phyloP scores from a whole-genome alignment of 2,329 filamentous ascomycete genomes.

The Aspergillus sp. region DNA sequence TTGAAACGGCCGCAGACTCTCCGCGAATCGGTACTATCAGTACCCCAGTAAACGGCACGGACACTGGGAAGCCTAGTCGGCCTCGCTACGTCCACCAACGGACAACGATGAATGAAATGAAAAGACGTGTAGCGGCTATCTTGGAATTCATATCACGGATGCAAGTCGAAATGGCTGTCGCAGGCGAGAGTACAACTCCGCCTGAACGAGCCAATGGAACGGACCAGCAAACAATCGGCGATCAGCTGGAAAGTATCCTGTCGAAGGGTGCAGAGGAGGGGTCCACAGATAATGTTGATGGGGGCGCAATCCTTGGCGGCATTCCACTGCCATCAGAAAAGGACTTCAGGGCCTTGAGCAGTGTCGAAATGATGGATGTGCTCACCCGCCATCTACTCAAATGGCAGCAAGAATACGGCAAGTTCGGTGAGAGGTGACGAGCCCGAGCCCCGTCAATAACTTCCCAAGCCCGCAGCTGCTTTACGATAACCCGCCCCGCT shows the following conservation, averaged over 20 bases:
- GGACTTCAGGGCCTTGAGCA: slow-evolving; percentile 73
- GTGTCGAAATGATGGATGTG: slow-evolving; percentile 87
- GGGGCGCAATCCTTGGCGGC: slow-evolving; percentile 17
- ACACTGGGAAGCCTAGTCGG: slow-evolving; percentile 61
- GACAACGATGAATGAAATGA: slow-evolving; percentile 84
- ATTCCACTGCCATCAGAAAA: slow-evolving; percentile 33
- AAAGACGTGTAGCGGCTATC: slow-evolving; percentile 77
- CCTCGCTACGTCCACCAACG: slow-evolving; percentile 55
- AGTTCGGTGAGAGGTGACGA: slow-evolving; percentile 49
- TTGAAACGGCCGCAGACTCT: slow-evolving; percentile 40
- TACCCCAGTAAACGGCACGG: slow-evolving; percentile 57
- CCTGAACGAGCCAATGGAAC: slow-evolving; percentile 36
- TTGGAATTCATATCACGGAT: slow-evolving; percentile 87
- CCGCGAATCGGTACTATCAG: slow-evolving; percentile 40
- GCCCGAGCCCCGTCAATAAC: neutral
- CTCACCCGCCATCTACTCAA: slow-evolving; percentile 76
- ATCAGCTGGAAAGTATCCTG: slow-evolving; percentile 33
- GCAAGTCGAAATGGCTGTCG: slow-evolving; percentile 77
- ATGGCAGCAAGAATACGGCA: slow-evolving; percentile 75
- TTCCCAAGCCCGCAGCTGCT: neutral
- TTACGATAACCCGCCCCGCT: neutral
- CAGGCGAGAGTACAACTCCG: slow-evolving; percentile 47
- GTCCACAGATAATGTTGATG: slow-evolving; percentile 27
- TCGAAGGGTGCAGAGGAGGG: slow-evolving; percentile 28
- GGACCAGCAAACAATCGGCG: slow-evolving; percentile 35